Percentiles rank a stretch among this genome's conserved stretches.
phyloP scores from a whole-genome alignment of 2,329 filamentous ascomycete species.

The Exserohilum rostratum region DNA sequence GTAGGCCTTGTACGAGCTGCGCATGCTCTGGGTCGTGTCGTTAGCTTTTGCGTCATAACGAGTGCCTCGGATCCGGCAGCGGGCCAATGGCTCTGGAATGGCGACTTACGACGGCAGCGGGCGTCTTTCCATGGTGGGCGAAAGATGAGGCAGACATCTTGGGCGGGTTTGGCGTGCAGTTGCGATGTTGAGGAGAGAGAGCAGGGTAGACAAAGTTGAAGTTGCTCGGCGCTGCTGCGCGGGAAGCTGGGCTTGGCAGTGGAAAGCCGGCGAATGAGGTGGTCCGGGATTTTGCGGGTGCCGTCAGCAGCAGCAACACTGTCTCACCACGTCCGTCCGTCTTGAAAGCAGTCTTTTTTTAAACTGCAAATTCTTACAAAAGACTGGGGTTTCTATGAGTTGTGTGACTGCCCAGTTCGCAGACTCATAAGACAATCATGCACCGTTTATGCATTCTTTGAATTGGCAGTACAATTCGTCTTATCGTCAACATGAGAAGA shows the following conservation, averaged over 20 bases:
- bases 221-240: constrained; percentile 15
- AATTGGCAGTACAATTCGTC: no score
- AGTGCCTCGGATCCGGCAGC: not conserved
- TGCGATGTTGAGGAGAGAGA: constrained; percentile 17
- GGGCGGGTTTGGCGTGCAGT: constrained; percentile 18
- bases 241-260: constrained; percentile 17
- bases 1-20: constrained; percentile 57
- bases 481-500: no score
- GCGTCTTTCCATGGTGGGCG: constrained; percentile 33
- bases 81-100: not conserved
- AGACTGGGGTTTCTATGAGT: no score
- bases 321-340: not conserved
- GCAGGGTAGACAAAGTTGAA: constrained; percentile 17
- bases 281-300: constrained; percentile 30
- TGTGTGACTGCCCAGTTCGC: no score
- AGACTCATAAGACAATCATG: no score
- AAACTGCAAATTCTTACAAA: no score
- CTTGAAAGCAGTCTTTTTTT: no score
- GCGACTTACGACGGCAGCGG: constrained; percentile 37
- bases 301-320: constrained; percentile 17
- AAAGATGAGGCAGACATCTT: constrained; percentile 26
- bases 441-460: no score
- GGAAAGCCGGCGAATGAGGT: constrained; percentile 22
- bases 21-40: constrained; percentile 28
- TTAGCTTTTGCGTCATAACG: constrained; percentile 26